phyloP scores from a whole-genome alignment of 306 rosid species.

The Medicago lupulina region DNA sequence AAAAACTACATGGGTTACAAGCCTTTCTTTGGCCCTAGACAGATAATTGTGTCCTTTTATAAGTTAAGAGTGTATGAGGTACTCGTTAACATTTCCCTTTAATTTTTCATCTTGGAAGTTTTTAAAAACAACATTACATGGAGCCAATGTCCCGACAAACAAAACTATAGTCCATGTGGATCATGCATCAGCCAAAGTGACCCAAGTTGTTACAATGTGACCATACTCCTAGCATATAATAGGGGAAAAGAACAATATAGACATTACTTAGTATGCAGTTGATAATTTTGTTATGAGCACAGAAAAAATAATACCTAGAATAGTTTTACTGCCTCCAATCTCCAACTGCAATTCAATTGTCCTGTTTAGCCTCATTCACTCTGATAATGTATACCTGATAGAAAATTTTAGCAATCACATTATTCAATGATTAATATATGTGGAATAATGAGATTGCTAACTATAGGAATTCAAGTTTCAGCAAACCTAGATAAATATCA shows the following conservation, averaged over 20 bases:
- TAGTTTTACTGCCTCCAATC: slow-evolving; percentile 38
- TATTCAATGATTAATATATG: slow-evolving; percentile 2
- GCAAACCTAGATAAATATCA: not conserved
- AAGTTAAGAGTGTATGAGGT: not conserved
- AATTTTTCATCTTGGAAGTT: slow-evolving; percentile 18
- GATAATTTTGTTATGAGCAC: no score
- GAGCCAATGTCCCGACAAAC: not conserved
- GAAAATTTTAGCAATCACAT: slow-evolving; percentile 34
- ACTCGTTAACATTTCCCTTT: no score
- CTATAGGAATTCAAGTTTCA: slow-evolving; percentile 13
- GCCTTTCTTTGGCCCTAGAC: not conserved
- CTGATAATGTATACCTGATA: slow-evolving; percentile 68
- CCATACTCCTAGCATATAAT: not conserved
- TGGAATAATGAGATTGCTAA: not conserved
- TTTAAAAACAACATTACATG: slow-evolving; percentile 12
- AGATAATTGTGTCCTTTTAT: not conserved
- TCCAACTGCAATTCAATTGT: slow-evolving; percentile 31
- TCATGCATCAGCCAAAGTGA: slow-evolving; percentile 5
- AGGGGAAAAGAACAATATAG: not conserved
- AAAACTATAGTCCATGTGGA: not conserved
- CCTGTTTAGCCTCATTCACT: slow-evolving; percentile 47
- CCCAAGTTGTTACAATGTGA: not conserved
- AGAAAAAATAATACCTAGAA: slow-evolving; percentile 43
- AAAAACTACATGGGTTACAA: not conserved
- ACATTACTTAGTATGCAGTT: not conserved